A percentile compares a stretch with the other conserved stretches of the same genome.
Conservation (phyloP, 768 basidiomycete species). For the Russula sp. region DNA sequence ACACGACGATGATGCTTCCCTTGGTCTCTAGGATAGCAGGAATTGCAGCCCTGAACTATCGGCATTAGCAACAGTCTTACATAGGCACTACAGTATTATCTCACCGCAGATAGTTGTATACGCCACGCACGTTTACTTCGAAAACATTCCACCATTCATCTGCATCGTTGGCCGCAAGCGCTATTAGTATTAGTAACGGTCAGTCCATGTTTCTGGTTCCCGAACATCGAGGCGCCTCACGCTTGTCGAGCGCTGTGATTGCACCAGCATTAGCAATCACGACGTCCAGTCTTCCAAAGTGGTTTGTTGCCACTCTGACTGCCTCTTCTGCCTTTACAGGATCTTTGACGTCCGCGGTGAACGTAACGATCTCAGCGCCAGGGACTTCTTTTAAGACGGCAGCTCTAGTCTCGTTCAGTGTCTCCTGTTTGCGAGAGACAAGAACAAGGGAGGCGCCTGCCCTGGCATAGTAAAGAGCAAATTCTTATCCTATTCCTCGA, state of each 20-base stretch:
- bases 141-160: slow-evolving; percentile 6
- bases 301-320: slow-evolving; percentile 21
- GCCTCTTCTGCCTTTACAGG: slow-evolving; percentile 23
- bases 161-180: neutral
- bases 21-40: slow-evolving; percentile 1
- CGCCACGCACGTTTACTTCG: slow-evolving; percentile 8
- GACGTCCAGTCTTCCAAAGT: slow-evolving; percentile 28
- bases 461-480: slow-evolving; percentile 24
- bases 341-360: slow-evolving; percentile 25
- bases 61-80: neutral
- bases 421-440: slow-evolving; percentile 19
- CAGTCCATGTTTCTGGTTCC: neutral
- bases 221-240: neutral
- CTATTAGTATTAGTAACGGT: neutral
- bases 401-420: slow-evolving; percentile 23
- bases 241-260: neutral
- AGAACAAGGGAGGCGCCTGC: slow-evolving; percentile 28
- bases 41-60: neutral
- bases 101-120: slow-evolving; percentile 17
- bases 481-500: slow-evolving; percentile 26
- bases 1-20: slow-evolving; percentile 2
- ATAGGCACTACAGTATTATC: neutral
- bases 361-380: slow-evolving; percentile 18
- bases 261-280: slow-evolving; percentile 27
- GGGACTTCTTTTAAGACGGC: slow-evolving; percentile 17